Evolutionary conservation across 78 protist genomes (phyloP).

Genomic region (Protostelium mycophagum): DNA sequence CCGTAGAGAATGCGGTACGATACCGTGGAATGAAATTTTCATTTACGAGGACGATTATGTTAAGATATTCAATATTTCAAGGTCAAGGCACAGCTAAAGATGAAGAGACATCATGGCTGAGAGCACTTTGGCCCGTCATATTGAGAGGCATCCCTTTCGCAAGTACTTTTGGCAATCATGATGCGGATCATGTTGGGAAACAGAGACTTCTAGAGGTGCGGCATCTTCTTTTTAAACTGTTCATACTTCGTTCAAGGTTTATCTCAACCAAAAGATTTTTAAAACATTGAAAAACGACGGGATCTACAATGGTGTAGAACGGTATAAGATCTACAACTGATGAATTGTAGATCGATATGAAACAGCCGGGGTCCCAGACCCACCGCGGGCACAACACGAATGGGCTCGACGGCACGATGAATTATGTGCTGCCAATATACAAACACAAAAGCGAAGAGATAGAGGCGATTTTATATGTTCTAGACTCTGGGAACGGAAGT

Average conservation of each 20-base stretch:
- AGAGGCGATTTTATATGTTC: background rate
- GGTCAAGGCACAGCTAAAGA: too few species aligned
- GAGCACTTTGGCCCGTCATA: slow-evolving; percentile 4
- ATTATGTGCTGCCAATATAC: slow-evolving; percentile 26
- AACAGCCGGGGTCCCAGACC: slow-evolving; percentile 6
- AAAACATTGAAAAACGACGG: too few species aligned
- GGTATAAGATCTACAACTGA: too few species aligned
- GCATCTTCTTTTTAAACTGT: background rate
- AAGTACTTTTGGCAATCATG: slow-evolving; percentile 52
- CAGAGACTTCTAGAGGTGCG: background rate
- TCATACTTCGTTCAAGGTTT: too few species aligned
- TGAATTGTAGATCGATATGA: slow-evolving; percentile 11
- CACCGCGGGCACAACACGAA: slow-evolving; percentile 4
- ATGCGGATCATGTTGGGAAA: slow-evolving; percentile 17
- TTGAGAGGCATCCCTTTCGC: slow-evolving; percentile 25
- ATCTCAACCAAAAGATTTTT: too few species aligned
- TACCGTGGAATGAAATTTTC: too few species aligned
- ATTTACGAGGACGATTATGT: too few species aligned
- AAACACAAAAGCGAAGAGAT: background rate
- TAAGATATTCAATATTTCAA: too few species aligned
- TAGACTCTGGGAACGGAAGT: background rate
- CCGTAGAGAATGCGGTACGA: too few species aligned
- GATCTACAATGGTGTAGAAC: background rate
- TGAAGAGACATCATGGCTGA: too few species aligned
- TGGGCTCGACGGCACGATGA: slow-evolving; percentile 19